Evolutionary conservation across 2,329 filamentous ascomycete species (phyloP).

Genomic region (Volutella citrinella): DNA sequence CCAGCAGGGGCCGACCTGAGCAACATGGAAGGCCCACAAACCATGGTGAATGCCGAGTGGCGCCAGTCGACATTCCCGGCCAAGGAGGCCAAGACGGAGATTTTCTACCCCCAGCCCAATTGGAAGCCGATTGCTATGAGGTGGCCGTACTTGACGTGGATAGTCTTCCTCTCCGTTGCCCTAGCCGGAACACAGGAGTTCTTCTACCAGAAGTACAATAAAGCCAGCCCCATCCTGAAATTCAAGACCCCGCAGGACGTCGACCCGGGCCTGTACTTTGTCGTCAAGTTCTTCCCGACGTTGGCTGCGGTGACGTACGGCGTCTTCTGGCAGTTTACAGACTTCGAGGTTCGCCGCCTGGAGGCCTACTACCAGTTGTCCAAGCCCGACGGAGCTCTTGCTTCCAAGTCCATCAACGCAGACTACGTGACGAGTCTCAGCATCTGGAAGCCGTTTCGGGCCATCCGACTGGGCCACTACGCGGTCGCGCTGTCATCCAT

Average conservation of each 20-base stretch:
- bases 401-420: conserved; percentile 67
- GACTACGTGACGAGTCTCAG: conserved; percentile 70
- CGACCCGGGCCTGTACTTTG: conserved; percentile 52
- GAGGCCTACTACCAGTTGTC: conserved; percentile 67
- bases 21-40: conserved; percentile 43
- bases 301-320: conserved; percentile 60
- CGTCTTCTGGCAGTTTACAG: conserved; percentile 63
- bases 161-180: conserved; percentile 52
- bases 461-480: conserved; percentile 61
- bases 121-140: conserved; percentile 67
- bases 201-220: conserved; percentile 51
- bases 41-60: conserved; percentile 25
- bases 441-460: conserved; percentile 62
- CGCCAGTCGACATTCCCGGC: conserved; percentile 37
- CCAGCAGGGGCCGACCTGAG: conserved; percentile 48
- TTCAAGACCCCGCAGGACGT: conserved; percentile 53
- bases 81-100: conserved; percentile 38
- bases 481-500: conserved; percentile 66
- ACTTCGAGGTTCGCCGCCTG: conserved; percentile 64
- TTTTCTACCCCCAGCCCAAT: conserved; percentile 62
- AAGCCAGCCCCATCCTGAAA: conserved; percentile 40
- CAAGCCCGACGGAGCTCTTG: conserved; percentile 56
- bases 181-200: conserved; percentile 54
- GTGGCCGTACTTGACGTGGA: conserved; percentile 54
- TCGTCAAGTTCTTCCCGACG: conserved; percentile 62